Evolutionary conservation across 306 rosid genomes (phyloP).

Genomic region (Castanea sativa): DNA sequence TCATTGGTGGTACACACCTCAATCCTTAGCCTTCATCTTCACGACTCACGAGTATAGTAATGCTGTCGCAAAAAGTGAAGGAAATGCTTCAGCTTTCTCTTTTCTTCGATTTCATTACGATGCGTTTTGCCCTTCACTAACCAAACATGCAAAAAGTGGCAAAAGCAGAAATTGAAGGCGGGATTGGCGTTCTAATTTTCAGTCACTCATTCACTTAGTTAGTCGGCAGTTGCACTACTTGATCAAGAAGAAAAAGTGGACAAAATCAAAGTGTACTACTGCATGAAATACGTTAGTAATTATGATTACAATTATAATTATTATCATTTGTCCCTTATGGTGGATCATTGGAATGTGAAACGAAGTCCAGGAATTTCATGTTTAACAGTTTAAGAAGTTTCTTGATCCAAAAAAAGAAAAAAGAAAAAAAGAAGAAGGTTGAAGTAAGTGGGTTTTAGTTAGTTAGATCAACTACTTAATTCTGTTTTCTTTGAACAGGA

Average conservation of each 20-base stretch:
- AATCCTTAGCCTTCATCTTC: conserved; percentile 26
- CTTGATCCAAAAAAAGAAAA: background rate
- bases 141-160: conserved; percentile 33
- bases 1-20: conserved; percentile 13
- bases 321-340: background rate
- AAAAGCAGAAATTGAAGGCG: conserved; percentile 51
- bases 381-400: conserved; percentile 24
- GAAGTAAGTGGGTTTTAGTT: too few relatives aligned
- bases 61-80: conserved; percentile 48
- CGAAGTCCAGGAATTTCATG: conserved; percentile 1
- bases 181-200: conserved; percentile 53
- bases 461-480: too few relatives aligned
- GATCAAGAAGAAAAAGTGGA: background rate
- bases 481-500: too few relatives aligned
- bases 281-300: conserved; percentile 9
- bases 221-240: conserved; percentile 12
- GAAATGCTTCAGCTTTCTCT: conserved; percentile 37
- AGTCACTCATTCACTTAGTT: conserved; percentile 16
- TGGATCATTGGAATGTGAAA: conserved; percentile 37
- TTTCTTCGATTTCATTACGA: conserved; percentile 18
- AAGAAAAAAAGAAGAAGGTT: too few relatives aligned
- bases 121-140: conserved; percentile 24
- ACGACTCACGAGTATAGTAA: conserved; percentile 19
- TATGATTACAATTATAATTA: conserved; percentile 17
- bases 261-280: conserved; percentile 18